Evolutionary conservation across 2,329 filamentous ascomycete genomes (phyloP), one percentile per base, ranked within the genome.

Genomic region (Diaporthe caulivora): DNA sequence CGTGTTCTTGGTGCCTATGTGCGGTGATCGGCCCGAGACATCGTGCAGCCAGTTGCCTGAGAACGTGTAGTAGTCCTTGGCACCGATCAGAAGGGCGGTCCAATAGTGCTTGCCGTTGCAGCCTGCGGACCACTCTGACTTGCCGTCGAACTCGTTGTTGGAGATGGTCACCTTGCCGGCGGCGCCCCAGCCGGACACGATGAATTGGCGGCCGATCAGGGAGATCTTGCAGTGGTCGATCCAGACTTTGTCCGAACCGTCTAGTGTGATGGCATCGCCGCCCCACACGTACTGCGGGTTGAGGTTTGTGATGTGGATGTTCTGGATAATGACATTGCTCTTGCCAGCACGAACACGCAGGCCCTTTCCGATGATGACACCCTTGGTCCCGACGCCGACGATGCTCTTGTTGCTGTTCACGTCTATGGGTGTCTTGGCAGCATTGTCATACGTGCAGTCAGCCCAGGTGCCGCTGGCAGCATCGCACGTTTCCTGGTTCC

Each of bases 101-200:
- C 89, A 91, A 86, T 91, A 91, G 82, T 91, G 89, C 80, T 89
- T 85, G 57, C 84, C 84, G 77, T 91, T 84, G 81, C 90, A 92
- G 67, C 86, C 88, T 6, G 90, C 87, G 18, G 88, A 91, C 83
- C 85, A 91, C 31, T 81, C 80, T 42, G 86, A 85, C 29, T 79
- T 78, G 55, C 90, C 90, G 78, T 92, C 86, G 76, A 92, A 87
- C 78, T 89, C 87, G 82, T 79, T 85, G 86, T 91, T 91, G 77
- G 89, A 88, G 79, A 92, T 86, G 37, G 89, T 90, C 24, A 92
- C 87, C 64, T 87, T 87, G 79, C 85, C 86, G 77, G 85, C 86
- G 68, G 88, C 85, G 7, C 80, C 78, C 79, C 85, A 87, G 74
- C 90, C 90, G 67, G 89, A 85, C 68, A 91, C 89, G 70, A 91